phyloP scores from a whole-genome alignment of 2,329 filamentous ascomycete species.

The Balansia obtecta region DNA sequence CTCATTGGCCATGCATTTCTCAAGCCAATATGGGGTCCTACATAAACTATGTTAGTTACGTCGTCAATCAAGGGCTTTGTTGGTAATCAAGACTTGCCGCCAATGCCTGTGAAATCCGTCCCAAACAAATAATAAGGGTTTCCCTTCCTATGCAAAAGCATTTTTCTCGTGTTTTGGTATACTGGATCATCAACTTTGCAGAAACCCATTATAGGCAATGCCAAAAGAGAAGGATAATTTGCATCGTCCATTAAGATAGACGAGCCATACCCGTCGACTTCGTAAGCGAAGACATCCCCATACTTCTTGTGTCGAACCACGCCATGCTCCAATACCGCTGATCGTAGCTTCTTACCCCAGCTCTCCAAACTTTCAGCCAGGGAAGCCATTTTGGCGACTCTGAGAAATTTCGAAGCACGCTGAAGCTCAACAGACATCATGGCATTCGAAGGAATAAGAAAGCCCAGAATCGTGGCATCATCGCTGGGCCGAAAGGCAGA shows the following conservation, averaged over 20 bases:
- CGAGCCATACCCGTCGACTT: slow-evolving; percentile 79
- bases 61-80: slow-evolving; percentile 1
- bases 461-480: slow-evolving; percentile 87
- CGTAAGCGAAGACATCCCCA: slow-evolving; percentile 72
- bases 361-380: slow-evolving; percentile 43
- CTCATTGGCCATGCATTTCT: slow-evolving; percentile 96
- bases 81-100: slow-evolving; percentile 42
- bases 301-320: slow-evolving; percentile 64
- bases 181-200: slow-evolving; percentile 49
- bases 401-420: slow-evolving; percentile 59
- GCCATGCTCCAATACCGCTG: slow-evolving; percentile 76
- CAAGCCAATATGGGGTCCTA: slow-evolving; percentile 62
- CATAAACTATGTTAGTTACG: slow-evolving; percentile 7
- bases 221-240: slow-evolving; percentile 71
- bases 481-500: slow-evolving; percentile 93
- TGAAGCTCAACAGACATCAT: slow-evolving; percentile 88
- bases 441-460: slow-evolving; percentile 89
- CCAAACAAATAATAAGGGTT: slow-evolving; percentile 88
- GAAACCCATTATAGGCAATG: slow-evolving; percentile 70
- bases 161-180: slow-evolving; percentile 77
- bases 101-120: slow-evolving; percentile 70
- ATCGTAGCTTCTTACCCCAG: slow-evolving; percentile 50
- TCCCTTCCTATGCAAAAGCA: slow-evolving; percentile 57
- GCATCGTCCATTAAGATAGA: slow-evolving; percentile 81
- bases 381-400: slow-evolving; percentile 40